A percentile compares a stretch with the other conserved stretches of the same genome.
Conservation (phyloP, 225 moss, liverwort and hornwort genomes). For the Neckera pumila region DNA sequence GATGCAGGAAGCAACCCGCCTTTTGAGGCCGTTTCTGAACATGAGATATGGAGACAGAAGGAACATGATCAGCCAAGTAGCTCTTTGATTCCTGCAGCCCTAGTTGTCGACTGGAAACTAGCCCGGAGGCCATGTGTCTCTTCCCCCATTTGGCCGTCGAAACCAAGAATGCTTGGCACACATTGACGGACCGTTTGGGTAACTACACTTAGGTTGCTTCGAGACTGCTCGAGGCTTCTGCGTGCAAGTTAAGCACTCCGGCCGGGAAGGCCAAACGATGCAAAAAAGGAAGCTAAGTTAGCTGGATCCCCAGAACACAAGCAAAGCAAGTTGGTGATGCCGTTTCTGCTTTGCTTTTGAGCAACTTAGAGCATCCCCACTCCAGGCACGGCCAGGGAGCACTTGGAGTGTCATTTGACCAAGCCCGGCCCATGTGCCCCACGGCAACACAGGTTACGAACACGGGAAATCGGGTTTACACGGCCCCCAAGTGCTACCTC, state of each 20-base stretch:
- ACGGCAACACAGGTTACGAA: too few species aligned
- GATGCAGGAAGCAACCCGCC: not conserved
- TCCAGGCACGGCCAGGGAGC: too few species aligned
- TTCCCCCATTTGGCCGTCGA: not conserved
- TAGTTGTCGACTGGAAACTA: not conserved
- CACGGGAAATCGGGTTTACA: too few species aligned
- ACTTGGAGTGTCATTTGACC: too few species aligned
- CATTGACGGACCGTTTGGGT: not conserved
- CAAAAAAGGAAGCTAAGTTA: not conserved
- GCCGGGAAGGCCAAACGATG: not conserved
- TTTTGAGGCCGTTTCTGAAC: not conserved
- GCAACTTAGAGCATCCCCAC: too few species aligned
- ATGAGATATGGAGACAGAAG: not conserved
- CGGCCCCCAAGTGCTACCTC: too few species aligned
- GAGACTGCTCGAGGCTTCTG: not conserved
- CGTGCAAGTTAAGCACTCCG: not conserved
- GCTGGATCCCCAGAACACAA: not conserved
- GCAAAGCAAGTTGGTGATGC: not conserved
- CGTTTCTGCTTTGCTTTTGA: not conserved
- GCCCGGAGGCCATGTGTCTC: not conserved
- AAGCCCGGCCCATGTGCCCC: too few species aligned
- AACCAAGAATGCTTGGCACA: not conserved
- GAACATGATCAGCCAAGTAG: not conserved
- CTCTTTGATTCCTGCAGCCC: not conserved
- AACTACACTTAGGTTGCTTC: not conserved